These are phyloP conservation scores for Aspergillus melleus DNA, from an alignment of 2,329 filamentous ascomycete genomes.

Conservation along the genomic window DNA sequence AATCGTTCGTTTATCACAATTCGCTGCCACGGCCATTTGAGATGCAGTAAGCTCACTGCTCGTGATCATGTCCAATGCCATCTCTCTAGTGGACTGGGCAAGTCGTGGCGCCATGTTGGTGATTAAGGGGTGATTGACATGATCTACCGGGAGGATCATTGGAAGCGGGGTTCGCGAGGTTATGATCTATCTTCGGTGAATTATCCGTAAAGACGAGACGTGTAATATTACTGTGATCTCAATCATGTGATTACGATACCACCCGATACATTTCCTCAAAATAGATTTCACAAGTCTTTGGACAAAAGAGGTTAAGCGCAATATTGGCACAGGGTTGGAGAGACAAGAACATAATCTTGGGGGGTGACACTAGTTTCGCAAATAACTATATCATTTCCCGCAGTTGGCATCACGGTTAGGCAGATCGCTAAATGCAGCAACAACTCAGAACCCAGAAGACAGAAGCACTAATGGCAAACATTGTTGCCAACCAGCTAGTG, in stretches of 20 bases:
- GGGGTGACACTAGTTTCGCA: not conserved
- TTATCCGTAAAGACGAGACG: not conserved
- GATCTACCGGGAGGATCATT: no score
- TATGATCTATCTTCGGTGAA: not conserved
- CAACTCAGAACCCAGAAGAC: no score
- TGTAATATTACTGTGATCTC: not conserved
- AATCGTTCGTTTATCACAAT: not conserved
- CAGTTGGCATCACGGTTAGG: no score
- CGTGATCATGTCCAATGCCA: not conserved
- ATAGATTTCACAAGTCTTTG: not conserved
- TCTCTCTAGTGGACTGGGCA: not conserved
- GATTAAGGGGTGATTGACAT: no score
- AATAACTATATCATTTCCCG: no score
- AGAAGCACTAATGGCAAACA: no score
- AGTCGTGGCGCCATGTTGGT: conserved; percentile 2
- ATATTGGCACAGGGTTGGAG: not conserved
- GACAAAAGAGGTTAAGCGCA: not conserved
- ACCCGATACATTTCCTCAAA: not conserved
- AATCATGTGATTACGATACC: not conserved
- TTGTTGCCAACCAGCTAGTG: no score
- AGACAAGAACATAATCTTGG: not conserved
- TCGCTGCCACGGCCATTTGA: conserved; percentile 3
- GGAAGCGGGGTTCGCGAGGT: no score
- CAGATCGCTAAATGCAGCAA: no score
- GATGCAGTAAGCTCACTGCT: not conserved